Evolutionary conservation across 306 rosid genomes (phyloP), one percentile per base, ranked within the genome.

Genomic region (Vigna trinervia): DNA sequence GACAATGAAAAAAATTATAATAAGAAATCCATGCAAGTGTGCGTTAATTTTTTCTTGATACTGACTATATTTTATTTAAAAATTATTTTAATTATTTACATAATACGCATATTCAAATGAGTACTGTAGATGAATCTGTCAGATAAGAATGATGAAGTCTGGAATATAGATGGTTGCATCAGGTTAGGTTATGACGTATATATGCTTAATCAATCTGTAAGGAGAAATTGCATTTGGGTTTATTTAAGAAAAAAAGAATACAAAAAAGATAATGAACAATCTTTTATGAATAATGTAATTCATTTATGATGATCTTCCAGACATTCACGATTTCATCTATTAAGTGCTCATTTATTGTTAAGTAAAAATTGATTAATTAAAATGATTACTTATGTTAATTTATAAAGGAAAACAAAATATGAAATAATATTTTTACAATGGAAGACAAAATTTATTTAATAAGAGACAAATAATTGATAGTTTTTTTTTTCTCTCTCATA

Each of bases 131-230:
- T 76, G 56, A 52, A 54, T 67, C 68, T 26, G 48, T 75, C 69
- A 67, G 59, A 68, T 77, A 60, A 77, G 59, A 67, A 43, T 43
- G 69, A 77, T 41, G 1, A 32, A 32, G 6, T 32, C 6, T 32
- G 5, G 38, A 4, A 4, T 32, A 4, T 32, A 4, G 38, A 32
- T 32, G 38, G 6, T 32, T 32, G 30, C 10, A 28, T 28, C 11
- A 30, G 2, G 6, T 61, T 34, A 61, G 46, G 46, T 34, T 61
- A 34, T 34, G 34, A 34, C 4, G 0, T 7, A 30, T 59, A 59
- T 30, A 28, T 30, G 6, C 30, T 59, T 13, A 6, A 28, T 59
- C 20, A 6, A 28, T 59, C 20, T 30, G 5, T 28, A 26, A 5
- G 10, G 39, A 30, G 20, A 59, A 59, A 30, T 59, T 59, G 13